These are phyloP conservation scores for Actinomucor elegans DNA, from an alignment of 371 early-diverging fungal species.

Conservation along the genomic window DNA sequence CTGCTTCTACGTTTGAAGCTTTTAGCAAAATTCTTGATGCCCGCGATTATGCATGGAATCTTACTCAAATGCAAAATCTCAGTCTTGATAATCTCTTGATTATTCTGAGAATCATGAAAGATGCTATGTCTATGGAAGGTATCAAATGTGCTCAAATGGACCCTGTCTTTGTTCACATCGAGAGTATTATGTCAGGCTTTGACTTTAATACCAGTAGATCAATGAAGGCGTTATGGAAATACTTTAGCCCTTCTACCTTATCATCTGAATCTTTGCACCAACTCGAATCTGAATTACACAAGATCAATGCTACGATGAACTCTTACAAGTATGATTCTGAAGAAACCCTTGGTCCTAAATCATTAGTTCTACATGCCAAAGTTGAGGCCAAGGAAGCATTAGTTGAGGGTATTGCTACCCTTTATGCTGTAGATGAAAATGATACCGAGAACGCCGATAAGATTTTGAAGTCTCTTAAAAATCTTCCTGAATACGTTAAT, in stretches of 20 bases:
- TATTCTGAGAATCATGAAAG: slow-evolving; percentile 34
- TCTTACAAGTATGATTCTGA: slow-evolving; percentile 28
- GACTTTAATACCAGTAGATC: slow-evolving; percentile 52
- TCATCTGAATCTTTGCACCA: slow-evolving; percentile 49
- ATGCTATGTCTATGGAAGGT: slow-evolving; percentile 15
- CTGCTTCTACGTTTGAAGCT: slow-evolving; percentile 24
- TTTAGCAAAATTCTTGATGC: slow-evolving; percentile 57
- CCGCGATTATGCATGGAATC: slow-evolving; percentile 60
- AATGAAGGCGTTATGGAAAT: slow-evolving; percentile 67
- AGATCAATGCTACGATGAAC: slow-evolving; percentile 35
- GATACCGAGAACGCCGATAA: slow-evolving; percentile 47
- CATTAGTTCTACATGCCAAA: slow-evolving; percentile 34
- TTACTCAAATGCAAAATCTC: slow-evolving; percentile 45
- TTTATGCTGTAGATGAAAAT: slow-evolving; percentile 70
- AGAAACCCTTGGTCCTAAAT: slow-evolving; percentile 19
- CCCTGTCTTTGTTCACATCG: slow-evolving; percentile 18
- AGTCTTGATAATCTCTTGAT: slow-evolving; percentile 62
- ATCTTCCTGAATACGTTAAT: slow-evolving; percentile 48
- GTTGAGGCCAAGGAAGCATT: slow-evolving; percentile 59
- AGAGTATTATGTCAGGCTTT: slow-evolving; percentile 40
- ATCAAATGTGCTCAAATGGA: slow-evolving; percentile 8
- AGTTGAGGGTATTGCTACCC: slow-evolving; percentile 73
- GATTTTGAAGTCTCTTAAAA: slow-evolving; percentile 52
- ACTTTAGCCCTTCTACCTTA: slow-evolving; percentile 60
- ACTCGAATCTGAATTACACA: slow-evolving; percentile 45